These are phyloP conservation scores for Phytophthora niederhauseri DNA, from an alignment of 352 stramenopile genomes.

Conservation along the genomic window DNA sequence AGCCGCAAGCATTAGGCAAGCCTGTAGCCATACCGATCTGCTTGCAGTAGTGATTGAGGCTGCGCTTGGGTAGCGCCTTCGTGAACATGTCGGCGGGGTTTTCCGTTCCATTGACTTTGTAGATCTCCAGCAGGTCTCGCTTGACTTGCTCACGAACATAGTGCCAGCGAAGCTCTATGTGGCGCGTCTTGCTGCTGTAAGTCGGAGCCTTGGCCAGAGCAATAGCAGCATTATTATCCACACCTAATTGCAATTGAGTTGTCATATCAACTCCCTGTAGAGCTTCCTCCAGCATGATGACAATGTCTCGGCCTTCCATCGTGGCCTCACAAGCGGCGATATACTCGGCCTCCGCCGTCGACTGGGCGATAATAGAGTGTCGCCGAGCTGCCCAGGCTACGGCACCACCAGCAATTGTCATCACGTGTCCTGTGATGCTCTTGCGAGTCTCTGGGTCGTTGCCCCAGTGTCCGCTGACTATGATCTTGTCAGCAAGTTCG, in stretches of 20 bases:
- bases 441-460: constrained; percentile 23
- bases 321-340: constrained; percentile 11
- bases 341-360: constrained; percentile 25
- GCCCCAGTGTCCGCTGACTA: constrained; percentile 17
- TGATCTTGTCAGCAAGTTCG: constrained; percentile 15
- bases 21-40: no score
- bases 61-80: background rate
- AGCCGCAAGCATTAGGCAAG: no score
- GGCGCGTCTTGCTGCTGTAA: constrained; percentile 12
- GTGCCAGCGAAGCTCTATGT: constrained; percentile 5
- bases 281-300: constrained; percentile 23
- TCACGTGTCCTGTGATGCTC: constrained; percentile 18
- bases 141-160: background rate
- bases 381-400: constrained; percentile 13
- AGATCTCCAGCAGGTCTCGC: background rate
- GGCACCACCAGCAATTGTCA: constrained; percentile 14
- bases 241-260: background rate
- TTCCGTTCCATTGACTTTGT: background rate
- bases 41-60: background rate
- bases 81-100: background rate
- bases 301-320: constrained; percentile 17
- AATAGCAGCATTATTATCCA: constrained; percentile 21
- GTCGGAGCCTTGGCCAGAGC: constrained; percentile 9
- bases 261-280: background rate
- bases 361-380: constrained; percentile 22